phyloP scores from a whole-genome alignment of 163 green algal species.

The Volvox carteri region DNA sequence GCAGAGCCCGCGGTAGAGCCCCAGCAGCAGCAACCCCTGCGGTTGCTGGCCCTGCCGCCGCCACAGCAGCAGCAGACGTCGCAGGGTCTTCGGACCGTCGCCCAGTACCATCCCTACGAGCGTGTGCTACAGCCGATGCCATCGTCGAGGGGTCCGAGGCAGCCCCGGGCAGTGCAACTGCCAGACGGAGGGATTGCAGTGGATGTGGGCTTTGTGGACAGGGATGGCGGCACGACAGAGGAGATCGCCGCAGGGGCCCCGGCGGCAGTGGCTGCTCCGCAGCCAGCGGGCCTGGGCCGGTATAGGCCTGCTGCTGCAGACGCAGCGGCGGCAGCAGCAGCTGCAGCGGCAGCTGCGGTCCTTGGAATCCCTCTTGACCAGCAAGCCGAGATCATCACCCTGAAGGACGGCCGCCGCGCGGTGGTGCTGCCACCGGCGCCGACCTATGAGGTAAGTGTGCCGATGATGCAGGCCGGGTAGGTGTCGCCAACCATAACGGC shows the following conservation, averaged over 20 bases:
- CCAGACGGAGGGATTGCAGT: constrained; percentile 10
- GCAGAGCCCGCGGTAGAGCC: background rate
- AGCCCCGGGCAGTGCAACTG: background rate
- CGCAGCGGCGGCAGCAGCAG: background rate
- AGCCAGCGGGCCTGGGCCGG: background rate
- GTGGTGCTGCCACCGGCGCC: constrained; percentile 3
- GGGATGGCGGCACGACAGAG: background rate
- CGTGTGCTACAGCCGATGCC: no score
- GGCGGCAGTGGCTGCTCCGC: no score
- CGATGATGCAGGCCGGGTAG: background rate
- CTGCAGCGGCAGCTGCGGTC: background rate
- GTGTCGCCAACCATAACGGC: background rate
- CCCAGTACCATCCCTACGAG: no score
- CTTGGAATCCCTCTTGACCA: background rate
- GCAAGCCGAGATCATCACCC: background rate
- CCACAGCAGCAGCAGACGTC: background rate
- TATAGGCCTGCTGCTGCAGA: background rate
- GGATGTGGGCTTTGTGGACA: background rate
- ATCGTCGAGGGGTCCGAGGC: no score
- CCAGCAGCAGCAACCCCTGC: constrained; percentile 14
- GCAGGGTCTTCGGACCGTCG: no score
- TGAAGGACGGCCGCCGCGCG: constrained; percentile 1
- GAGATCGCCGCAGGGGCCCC: no score
- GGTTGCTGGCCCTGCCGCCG: constrained; percentile 17
- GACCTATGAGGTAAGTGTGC: background rate